Evolutionary conservation across 1,284 basidiomycete species (phyloP).

Genomic region (Leccinum fallax): DNA sequence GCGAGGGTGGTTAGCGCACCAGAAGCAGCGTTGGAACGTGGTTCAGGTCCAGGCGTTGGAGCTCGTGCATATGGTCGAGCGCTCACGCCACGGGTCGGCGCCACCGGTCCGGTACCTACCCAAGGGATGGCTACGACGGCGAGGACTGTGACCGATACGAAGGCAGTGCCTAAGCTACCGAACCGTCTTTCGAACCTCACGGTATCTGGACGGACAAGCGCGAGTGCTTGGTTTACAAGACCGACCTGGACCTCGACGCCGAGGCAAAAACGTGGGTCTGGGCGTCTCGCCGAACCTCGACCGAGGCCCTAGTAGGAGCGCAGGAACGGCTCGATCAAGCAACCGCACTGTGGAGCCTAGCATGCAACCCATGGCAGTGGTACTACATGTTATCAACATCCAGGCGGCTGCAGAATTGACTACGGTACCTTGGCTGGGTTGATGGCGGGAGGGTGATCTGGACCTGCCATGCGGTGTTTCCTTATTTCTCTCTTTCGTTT

Average conservation of each 20-base stretch:
- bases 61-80: neutral
- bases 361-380: neutral
- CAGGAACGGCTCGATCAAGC: constrained; percentile 1
- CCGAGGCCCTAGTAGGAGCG: neutral
- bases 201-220: constrained; percentile 4
- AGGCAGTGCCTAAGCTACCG: neutral
- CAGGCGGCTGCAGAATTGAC: neutral
- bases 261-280: neutral
- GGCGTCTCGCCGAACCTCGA: constrained; percentile 12
- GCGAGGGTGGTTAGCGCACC: neutral
- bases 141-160: constrained; percentile 1
- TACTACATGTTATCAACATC: neutral
- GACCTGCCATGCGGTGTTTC: constrained; percentile 9
- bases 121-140: neutral
- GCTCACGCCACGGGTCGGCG: constrained; percentile 16
- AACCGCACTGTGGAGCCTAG: neutral
- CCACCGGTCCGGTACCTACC: constrained; percentile 13
- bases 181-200: neutral
- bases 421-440: neutral
- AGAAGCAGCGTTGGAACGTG: neutral
- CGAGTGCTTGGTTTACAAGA: neutral
- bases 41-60: neutral
- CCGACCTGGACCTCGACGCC: constrained; percentile 9
- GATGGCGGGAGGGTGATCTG: neutral
- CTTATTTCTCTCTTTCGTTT: neutral